These are phyloP conservation scores for Zizania latifolia DNA, from an alignment of 176 grass and related monocot species.

Conservation along the genomic window DNA sequence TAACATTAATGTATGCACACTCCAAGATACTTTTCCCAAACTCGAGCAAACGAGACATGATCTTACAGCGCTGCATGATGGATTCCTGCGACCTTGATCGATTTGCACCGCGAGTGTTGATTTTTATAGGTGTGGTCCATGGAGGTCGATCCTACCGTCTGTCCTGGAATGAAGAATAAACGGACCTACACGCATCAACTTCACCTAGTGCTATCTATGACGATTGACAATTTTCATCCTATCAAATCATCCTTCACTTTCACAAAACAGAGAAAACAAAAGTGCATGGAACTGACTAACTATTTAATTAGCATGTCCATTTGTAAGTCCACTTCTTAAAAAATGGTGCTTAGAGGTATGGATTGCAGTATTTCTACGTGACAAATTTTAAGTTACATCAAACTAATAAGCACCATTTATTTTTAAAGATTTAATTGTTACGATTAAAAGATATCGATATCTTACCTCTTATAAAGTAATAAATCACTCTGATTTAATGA, in stretches of 20 bases:
- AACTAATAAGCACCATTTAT: too few species aligned
- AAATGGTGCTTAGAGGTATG: not conserved
- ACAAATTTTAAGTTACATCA: too few species aligned
- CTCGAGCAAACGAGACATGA: not conserved
- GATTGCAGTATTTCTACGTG: not conserved
- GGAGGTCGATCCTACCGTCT: not conserved
- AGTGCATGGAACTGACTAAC: not conserved
- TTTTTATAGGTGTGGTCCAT: not conserved
- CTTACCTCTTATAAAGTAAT: too few species aligned
- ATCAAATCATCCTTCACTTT: not conserved
- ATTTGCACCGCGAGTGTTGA: not conserved
- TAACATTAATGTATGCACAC: slow-evolving; percentile 5
- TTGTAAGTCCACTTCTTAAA: not conserved
- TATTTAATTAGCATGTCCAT: not conserved
- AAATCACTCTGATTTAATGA: too few species aligned
- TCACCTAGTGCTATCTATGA: not conserved
- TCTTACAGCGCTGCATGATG: not conserved
- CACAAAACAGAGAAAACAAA: not conserved
- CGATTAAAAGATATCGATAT: too few species aligned
- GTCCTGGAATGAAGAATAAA: not conserved
- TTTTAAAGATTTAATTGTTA: too few species aligned
- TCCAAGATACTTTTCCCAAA: not conserved
- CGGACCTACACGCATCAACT: not conserved
- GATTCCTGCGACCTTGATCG: too few species aligned
- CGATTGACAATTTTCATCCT: not conserved